Conservation (phyloP, 768 basidiomycete genomes). For the Russula vinacea region DNA sequence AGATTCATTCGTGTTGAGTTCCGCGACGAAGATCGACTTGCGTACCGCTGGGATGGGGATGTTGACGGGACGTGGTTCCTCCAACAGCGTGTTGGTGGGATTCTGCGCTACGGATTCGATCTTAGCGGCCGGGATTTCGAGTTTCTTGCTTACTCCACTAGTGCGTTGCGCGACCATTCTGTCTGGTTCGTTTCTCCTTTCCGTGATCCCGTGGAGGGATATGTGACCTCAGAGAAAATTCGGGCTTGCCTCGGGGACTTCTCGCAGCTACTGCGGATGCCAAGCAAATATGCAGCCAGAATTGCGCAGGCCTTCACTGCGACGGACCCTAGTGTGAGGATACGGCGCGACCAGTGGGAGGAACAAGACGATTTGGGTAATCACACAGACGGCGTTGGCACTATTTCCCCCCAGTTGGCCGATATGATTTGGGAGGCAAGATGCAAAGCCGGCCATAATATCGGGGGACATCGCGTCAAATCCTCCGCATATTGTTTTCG, state of each 20-base stretch:
- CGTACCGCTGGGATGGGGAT: slow-evolving; percentile 64
- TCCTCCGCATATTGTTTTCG: slow-evolving; percentile 63
- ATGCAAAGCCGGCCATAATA: slow-evolving; percentile 38
- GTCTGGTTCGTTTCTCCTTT: slow-evolving; percentile 81
- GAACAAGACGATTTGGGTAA: slow-evolving; percentile 56
- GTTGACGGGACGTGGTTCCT: slow-evolving; percentile 58
- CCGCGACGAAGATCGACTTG: slow-evolving; percentile 75
- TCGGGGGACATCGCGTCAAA: neutral
- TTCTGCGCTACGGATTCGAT: slow-evolving; percentile 59
- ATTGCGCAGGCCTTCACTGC: slow-evolving; percentile 80
- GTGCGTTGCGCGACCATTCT: slow-evolving; percentile 70
- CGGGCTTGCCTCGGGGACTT: slow-evolving; percentile 68
- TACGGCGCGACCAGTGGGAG: slow-evolving; percentile 58
- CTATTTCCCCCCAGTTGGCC: slow-evolving; percentile 60
- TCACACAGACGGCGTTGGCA: slow-evolving; percentile 54
- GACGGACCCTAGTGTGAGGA: slow-evolving; percentile 67
- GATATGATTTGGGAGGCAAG: slow-evolving; percentile 57
- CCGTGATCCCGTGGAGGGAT: slow-evolving; percentile 41
- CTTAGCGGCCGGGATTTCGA: slow-evolving; percentile 71
- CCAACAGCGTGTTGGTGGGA: slow-evolving; percentile 30
- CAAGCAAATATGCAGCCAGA: slow-evolving; percentile 82
- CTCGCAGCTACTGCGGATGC: slow-evolving; percentile 40
- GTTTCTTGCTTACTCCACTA: slow-evolving; percentile 79
- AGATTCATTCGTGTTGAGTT: slow-evolving; percentile 80
- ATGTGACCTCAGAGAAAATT: slow-evolving; percentile 55